Conservation (phyloP, 495 filamentous ascomycete genomes). For the Ascobolus immersus region DNA sequence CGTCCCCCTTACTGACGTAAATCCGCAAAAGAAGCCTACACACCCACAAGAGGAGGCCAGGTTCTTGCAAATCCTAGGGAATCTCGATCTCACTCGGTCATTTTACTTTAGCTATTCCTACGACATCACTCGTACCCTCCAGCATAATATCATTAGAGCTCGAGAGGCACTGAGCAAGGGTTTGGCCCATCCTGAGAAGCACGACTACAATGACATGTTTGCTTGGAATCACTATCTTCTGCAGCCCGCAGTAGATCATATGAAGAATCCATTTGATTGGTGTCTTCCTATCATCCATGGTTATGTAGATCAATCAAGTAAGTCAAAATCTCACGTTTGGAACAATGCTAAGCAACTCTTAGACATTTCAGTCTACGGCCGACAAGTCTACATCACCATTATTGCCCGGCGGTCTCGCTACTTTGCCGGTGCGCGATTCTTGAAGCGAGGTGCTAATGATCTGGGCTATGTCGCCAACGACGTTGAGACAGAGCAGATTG, state of each 20-base stretch:
- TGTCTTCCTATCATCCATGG: constrained; percentile 90
- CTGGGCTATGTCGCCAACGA: constrained; percentile 93
- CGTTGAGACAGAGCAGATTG: constrained; percentile 98
- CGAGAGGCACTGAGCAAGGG: constrained; percentile 40
- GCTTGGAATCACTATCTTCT: constrained; percentile 90
- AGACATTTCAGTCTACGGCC: constrained; percentile 60
- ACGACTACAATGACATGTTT: constrained; percentile 81
- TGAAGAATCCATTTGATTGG: constrained; percentile 78
- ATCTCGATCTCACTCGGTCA: constrained; percentile 63
- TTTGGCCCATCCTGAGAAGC: constrained; percentile 26
- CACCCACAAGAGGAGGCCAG: constrained; percentile 67
- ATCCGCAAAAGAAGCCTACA: constrained; percentile 39
- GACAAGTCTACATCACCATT: constrained; percentile 68
- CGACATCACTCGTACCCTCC: constrained; percentile 75
- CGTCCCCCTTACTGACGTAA: constrained; percentile 48
- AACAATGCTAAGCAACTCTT: constrained; percentile 3
- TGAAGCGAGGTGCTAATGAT: constrained; percentile 90
- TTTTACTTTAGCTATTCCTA: constrained; percentile 99
- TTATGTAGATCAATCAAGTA: constrained; percentile 65
- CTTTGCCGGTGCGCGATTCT: constrained; percentile 81
- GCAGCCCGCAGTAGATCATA: constrained; percentile 36
- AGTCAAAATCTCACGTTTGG: constrained; percentile 12
- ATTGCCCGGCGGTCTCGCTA: constrained; percentile 78
- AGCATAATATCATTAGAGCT: constrained; percentile 75
- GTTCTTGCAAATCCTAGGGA: constrained; percentile 68